A percentile compares a stretch with the other conserved stretches of the same genome.
These are phyloP conservation scores for Groenewaldozyma sp. DNA, from an alignment of 1,139 yeast genomes.

Conservation along the genomic window DNA sequence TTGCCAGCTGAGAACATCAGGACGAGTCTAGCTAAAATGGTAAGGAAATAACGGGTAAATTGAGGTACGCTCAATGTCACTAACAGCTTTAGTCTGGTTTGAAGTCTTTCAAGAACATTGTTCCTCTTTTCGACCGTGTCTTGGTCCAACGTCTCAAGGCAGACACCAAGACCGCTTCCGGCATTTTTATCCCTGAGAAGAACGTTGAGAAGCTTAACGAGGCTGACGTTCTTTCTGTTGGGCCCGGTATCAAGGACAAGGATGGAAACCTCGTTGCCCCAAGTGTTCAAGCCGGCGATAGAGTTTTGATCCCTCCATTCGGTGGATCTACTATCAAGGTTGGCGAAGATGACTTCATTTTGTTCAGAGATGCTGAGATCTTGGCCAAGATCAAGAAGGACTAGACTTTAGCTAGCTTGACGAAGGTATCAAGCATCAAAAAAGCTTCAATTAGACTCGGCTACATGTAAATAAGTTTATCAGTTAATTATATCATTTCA, in stretches of 20 bases:
- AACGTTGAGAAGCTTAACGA: constrained; percentile 77
- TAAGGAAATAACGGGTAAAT: neutral
- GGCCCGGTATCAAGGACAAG: constrained; percentile 60
- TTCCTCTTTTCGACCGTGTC: constrained; percentile 91
- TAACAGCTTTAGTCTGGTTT: constrained; percentile 32
- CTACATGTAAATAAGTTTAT: neutral
- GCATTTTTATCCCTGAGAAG: constrained; percentile 93
- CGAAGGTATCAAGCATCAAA: too few species aligned
- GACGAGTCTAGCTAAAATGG: neutral
- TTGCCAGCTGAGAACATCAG: neutral
- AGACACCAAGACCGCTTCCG: constrained; percentile 85
- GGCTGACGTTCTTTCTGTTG: constrained; percentile 71
- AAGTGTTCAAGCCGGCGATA: constrained; percentile 78
- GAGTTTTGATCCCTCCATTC: constrained; percentile 83
- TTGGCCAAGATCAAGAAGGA: constrained; percentile 69
- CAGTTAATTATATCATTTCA: neutral
- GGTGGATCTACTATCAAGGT: constrained; percentile 85
- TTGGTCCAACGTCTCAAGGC: constrained; percentile 92
- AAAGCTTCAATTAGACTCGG: too few species aligned
- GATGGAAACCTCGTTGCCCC: constrained; percentile 61
- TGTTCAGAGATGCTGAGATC: constrained; percentile 80
- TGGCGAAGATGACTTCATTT: constrained; percentile 50
- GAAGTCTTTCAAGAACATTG: constrained; percentile 78
- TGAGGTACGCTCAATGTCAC: too few species aligned
- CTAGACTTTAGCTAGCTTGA: too few species aligned